Conservation (phyloP, 805 yeast genomes). For the Starmera quercuum region DNA sequence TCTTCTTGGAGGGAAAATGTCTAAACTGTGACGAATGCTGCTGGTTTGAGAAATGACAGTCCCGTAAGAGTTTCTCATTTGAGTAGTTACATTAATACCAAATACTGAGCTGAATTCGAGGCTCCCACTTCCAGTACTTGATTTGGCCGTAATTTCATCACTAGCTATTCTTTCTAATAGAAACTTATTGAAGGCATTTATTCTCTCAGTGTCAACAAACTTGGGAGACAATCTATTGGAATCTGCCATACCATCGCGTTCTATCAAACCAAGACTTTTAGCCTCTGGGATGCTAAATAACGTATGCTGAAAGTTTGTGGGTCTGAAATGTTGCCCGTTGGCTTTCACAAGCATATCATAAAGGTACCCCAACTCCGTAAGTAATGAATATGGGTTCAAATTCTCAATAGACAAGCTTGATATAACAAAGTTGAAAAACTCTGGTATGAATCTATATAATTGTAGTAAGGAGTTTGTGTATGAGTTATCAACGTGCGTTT, state of each 20-base stretch:
- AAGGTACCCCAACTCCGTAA: slow-evolving; percentile 81
- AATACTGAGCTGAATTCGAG: slow-evolving; percentile 23
- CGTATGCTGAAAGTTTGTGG: slow-evolving; percentile 66
- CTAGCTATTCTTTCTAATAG: slow-evolving; percentile 41
- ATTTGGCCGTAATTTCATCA: slow-evolving; percentile 37
- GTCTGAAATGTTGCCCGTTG: slow-evolving; percentile 67
- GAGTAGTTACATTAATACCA: slow-evolving; percentile 37
- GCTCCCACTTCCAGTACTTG: background rate
- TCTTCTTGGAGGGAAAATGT: slow-evolving; percentile 10
- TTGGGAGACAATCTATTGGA: background rate
- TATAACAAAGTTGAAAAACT: slow-evolving; percentile 58
- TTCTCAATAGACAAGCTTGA: slow-evolving; percentile 47
- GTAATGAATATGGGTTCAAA: slow-evolving; percentile 38
- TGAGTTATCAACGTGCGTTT: slow-evolving; percentile 75
- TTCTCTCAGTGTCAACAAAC: slow-evolving; percentile 15
- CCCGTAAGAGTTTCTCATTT: slow-evolving; percentile 23
- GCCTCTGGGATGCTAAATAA: slow-evolving; percentile 45
- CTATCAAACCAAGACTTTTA: slow-evolving; percentile 41
- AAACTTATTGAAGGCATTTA: slow-evolving; percentile 53
- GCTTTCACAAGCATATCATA: slow-evolving; percentile 90
- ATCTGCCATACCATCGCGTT: slow-evolving; percentile 28
- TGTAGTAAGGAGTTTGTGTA: slow-evolving; percentile 76
- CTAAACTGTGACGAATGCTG: slow-evolving; percentile 8
- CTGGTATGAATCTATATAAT: slow-evolving; percentile 69
- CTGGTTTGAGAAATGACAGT: slow-evolving; percentile 4